Conservation (phyloP, 2,329 filamentous ascomycete species). For the Aspergillus fumigatus region DNA sequence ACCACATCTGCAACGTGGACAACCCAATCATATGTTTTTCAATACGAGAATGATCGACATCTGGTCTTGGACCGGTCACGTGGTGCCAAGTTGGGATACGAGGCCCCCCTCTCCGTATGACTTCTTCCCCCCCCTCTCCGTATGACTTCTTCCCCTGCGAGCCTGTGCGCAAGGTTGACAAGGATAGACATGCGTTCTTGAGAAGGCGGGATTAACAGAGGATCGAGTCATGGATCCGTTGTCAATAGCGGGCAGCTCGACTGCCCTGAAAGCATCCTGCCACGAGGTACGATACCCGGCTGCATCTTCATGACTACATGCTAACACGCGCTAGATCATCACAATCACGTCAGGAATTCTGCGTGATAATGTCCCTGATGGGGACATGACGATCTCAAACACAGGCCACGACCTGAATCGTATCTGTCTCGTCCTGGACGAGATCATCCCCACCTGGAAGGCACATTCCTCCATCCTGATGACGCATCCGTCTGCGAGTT, state of each 20-base stretch:
- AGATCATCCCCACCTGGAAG: background rate
- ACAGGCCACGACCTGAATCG: background rate
- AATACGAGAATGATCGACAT: background rate
- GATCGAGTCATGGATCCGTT: background rate
- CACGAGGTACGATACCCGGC: background rate
- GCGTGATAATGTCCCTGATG: constrained; percentile 1
- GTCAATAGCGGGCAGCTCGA: background rate
- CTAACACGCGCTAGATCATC: background rate
- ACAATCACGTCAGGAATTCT: background rate
- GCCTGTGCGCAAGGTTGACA: too few species aligned
- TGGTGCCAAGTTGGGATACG: background rate
- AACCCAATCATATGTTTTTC: background rate
- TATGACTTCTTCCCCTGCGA: too few species aligned
- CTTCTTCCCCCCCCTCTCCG: background rate
- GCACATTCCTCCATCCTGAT: background rate
- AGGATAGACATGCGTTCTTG: too few species aligned
- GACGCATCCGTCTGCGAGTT: background rate
- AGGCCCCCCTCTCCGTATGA: background rate
- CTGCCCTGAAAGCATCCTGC: background rate
- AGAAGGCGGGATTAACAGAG: background rate
- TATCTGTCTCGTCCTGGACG: background rate
- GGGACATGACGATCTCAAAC: background rate
- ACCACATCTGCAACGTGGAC: background rate
- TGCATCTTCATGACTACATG: background rate
- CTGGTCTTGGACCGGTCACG: background rate